phyloP scores from a whole-genome alignment of 1,139 yeast genomes.

The Geotrichum australiense region DNA sequence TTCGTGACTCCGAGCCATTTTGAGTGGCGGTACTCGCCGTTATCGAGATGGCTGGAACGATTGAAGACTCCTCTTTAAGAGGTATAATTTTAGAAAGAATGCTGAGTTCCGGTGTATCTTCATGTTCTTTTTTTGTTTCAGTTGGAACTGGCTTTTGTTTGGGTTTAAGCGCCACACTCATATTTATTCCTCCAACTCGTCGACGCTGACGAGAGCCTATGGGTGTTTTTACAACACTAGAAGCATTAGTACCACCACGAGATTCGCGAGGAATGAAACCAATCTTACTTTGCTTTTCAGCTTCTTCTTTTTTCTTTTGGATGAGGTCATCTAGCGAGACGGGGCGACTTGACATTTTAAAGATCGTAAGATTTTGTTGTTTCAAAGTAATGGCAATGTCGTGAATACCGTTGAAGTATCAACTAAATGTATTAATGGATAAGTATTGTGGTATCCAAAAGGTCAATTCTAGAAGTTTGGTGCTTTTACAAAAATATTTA shows the following conservation, averaged over 20 bases:
- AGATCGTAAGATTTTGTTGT: no score
- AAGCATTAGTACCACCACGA: constrained; percentile 2
- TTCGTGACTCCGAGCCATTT: not conserved
- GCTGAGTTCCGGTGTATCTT: not conserved
- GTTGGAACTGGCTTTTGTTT: not conserved
- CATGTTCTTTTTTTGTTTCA: not conserved
- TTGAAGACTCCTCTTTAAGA: constrained; percentile 1
- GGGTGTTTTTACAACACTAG: constrained; percentile 4
- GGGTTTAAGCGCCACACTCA: constrained; percentile 2
- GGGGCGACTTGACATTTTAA: constrained; percentile 18
- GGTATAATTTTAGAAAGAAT: constrained; percentile 6
- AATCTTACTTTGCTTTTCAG: constrained; percentile 22
- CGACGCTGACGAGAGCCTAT: constrained; percentile 1
- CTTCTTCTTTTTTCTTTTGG: constrained; percentile 28
- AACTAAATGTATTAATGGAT: not conserved
- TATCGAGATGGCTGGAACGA: not conserved
- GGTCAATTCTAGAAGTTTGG: not conserved
- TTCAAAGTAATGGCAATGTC: not conserved
- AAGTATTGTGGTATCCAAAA: not conserved
- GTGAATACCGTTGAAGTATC: not conserved
- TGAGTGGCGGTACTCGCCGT: constrained; percentile 1
- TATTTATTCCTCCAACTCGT: constrained; percentile 9
- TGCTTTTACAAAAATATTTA: not conserved
- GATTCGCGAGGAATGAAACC: constrained; percentile 12
- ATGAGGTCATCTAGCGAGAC: constrained; percentile 43